Evolutionary conservation across 108 stramenopile species (phyloP).

Genomic region (Mediolabrus comicus): DNA sequence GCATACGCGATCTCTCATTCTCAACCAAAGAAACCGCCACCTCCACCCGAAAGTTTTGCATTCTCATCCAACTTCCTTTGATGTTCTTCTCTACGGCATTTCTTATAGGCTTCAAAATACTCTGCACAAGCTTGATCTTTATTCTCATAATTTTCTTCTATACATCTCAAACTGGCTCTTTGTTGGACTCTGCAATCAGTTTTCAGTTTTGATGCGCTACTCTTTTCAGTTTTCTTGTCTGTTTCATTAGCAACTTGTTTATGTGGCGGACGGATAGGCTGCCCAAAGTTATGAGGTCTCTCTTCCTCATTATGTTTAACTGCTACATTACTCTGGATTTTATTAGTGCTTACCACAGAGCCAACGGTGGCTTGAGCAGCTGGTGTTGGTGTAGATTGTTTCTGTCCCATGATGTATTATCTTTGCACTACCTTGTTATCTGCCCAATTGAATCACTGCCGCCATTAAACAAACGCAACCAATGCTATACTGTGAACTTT

Average conservation of each 20-base stretch:
- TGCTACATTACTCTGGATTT: not conserved
- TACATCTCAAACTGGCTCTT: conserved; percentile 62
- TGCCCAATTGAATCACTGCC: no score
- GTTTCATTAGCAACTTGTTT: not conserved
- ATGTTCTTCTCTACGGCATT: conserved; percentile 74
- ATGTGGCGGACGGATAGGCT: conserved; percentile 21
- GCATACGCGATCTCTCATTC: not conserved
- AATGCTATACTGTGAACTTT: no score
- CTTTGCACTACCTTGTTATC: no score
- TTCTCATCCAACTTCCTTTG: conserved; percentile 60
- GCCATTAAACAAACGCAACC: no score
- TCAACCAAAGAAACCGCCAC: not conserved
- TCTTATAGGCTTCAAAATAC: conserved; percentile 77
- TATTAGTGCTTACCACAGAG: not conserved
- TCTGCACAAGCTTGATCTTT: conserved; percentile 57
- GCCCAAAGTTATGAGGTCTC: conserved; percentile 43
- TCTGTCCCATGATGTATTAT: conserved; percentile 20
- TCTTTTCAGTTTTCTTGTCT: not conserved
- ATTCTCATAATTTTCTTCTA: conserved; percentile 76
- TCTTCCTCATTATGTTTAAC: conserved; percentile 12
- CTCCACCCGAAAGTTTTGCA: conserved; percentile 22
- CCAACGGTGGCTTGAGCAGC: not conserved
- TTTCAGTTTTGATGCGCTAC: conserved; percentile 49
- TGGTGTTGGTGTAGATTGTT: conserved; percentile 11
- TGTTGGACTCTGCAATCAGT: conserved; percentile 77